phyloP scores from a whole-genome alignment of 2,329 filamentous ascomycete species.

The Chlorencoelia australis region DNA sequence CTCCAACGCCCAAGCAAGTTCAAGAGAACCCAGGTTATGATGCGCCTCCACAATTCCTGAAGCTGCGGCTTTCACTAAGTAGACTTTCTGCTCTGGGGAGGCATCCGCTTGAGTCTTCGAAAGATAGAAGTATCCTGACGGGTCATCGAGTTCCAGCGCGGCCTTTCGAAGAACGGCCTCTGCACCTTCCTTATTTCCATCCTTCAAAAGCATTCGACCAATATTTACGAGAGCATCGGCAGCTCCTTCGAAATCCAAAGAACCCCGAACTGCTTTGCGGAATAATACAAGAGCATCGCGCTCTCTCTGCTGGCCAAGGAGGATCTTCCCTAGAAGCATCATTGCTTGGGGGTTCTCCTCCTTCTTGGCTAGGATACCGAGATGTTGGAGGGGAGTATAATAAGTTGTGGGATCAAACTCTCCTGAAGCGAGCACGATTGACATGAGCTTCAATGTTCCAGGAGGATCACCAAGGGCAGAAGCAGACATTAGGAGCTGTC shows the following conservation, averaged over 20 bases:
- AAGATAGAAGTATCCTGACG: conserved; percentile 24
- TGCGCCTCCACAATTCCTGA: conserved; percentile 23
- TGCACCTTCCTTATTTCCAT: conserved; percentile 13
- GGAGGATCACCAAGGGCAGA: conserved; percentile 21
- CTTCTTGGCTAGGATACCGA: conserved; percentile 19
- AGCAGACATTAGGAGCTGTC: conserved; percentile 17
- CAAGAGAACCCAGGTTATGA: conserved; percentile 22
- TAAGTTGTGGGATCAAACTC: conserved; percentile 5
- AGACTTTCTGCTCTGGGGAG: conserved; percentile 15
- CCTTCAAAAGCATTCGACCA: conserved; percentile 15
- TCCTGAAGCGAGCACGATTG: conserved; percentile 8
- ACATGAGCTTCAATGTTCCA: conserved; percentile 20
- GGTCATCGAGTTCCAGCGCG: conserved; percentile 24
- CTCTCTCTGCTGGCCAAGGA: conserved; percentile 11
- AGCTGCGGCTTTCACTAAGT: conserved; percentile 24
- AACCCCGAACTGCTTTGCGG: conserved; percentile 15
- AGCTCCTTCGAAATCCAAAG: conserved; percentile 18
- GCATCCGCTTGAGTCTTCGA: conserved; percentile 14
- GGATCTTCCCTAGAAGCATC: conserved; percentile 21
- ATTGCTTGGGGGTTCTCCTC: conserved; percentile 22
- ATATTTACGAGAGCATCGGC: conserved; percentile 19
- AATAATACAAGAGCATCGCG: conserved; percentile 20
- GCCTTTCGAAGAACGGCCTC: conserved; percentile 20
- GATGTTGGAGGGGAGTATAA: conserved; percentile 9
- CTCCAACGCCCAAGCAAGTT: conserved; percentile 14